Conservation (phyloP, 2,329 filamentous ascomycete species). For the Myriosclerotinia curreyana region DNA sequence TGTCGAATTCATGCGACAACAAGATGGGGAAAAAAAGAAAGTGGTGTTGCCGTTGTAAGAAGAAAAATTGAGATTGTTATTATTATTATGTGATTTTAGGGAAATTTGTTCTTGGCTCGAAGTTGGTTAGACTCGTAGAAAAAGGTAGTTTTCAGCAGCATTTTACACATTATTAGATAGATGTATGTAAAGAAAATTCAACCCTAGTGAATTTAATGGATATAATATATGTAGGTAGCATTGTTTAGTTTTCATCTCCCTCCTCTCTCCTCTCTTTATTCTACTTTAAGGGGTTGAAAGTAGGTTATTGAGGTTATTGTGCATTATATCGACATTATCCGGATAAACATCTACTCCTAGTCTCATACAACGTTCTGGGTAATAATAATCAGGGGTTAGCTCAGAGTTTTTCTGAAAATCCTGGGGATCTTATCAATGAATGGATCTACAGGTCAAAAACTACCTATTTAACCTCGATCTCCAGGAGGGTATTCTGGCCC, state of each 20-base stretch:
- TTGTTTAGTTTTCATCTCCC: neutral
- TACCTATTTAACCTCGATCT: neutral
- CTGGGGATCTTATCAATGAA: neutral
- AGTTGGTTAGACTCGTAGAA: too few relatives aligned
- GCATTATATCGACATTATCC: neutral
- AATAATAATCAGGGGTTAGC: too few relatives aligned
- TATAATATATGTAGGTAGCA: neutral
- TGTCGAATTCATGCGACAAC: conserved; percentile 1
- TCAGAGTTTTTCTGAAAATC: neutral
- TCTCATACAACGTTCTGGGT: neutral
- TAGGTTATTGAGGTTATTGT: too few relatives aligned
- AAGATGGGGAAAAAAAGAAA: neutral
- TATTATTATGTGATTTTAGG: neutral
- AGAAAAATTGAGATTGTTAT: neutral
- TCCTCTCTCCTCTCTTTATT: neutral
- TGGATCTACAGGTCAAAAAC: neutral
- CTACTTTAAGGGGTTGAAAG: neutral
- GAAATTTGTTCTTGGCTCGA: conserved; percentile 22
- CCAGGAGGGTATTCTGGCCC: too few relatives aligned
- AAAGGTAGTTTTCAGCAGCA: too few relatives aligned
- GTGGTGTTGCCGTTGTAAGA: neutral
- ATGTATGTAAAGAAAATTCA: too few relatives aligned
- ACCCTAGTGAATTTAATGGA: too few relatives aligned
- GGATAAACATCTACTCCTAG: neutral
- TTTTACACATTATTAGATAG: too few relatives aligned